A percentile compares a stretch with the other conserved stretches of the same genome.
phyloP scores from a whole-genome alignment of 2,329 filamentous ascomycete species.

The Talaromyces islandicus region DNA sequence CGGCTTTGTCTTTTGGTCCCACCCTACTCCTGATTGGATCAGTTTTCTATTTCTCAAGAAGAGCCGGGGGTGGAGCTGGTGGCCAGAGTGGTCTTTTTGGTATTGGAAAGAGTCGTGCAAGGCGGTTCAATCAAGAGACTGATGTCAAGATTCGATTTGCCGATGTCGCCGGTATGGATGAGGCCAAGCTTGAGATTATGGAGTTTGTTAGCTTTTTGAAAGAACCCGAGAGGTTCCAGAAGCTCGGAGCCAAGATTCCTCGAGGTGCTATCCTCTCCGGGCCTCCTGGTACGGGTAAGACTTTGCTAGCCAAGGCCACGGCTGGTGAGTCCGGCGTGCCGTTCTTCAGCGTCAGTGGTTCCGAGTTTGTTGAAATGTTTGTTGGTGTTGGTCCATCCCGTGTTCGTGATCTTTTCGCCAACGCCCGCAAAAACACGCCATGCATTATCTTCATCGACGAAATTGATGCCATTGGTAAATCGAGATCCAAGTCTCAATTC shows the following conservation, averaged over 20 bases:
- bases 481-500: slow-evolving; percentile 74
- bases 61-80: slow-evolving; percentile 63
- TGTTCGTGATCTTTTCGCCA: slow-evolving; percentile 90
- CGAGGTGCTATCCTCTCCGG: slow-evolving; percentile 93
- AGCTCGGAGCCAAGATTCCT: slow-evolving; percentile 93
- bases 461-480: slow-evolving; percentile 94
- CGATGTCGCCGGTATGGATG: slow-evolving; percentile 96
- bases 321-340: slow-evolving; percentile 94
- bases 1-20: slow-evolving; percentile 75
- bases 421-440: slow-evolving; percentile 88
- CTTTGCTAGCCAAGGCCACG: slow-evolving; percentile 90
- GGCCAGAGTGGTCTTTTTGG: slow-evolving; percentile 78
- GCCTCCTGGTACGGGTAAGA: slow-evolving; percentile 98
- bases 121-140: slow-evolving; percentile 95
- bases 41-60: slow-evolving; percentile 71
- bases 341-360: slow-evolving; percentile 97
- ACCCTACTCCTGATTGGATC: slow-evolving; percentile 80
- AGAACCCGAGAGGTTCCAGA: slow-evolving; percentile 85
- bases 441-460: slow-evolving; percentile 99
- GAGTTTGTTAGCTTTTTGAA: slow-evolving; percentile 98
- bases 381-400: slow-evolving; percentile 95
- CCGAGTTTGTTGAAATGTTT: slow-evolving; percentile 99
- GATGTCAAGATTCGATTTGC: slow-evolving; percentile 95
- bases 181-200: slow-evolving; percentile 98
- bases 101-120: slow-evolving; percentile 91